Percentiles rank a stretch among this genome's conserved stretches.
Evolutionary conservation across 257 asterid genomes (phyloP).

Genomic region (Cynanchum wilfordii): DNA sequence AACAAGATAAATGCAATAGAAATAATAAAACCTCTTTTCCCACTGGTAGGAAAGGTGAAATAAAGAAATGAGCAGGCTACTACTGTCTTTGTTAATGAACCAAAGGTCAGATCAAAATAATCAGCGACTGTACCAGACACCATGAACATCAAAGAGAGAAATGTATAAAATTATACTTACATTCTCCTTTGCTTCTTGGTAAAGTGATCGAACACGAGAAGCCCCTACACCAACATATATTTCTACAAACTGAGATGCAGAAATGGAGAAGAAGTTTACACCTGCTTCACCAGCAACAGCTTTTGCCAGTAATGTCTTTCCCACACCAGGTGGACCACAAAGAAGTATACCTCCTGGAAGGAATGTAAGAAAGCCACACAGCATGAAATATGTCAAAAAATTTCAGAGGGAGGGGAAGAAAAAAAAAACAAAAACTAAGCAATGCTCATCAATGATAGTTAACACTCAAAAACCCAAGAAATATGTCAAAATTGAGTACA

Average conservation of each 20-base stretch:
- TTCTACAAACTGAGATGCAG: slow-evolving; percentile 98
- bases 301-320: slow-evolving; percentile 94
- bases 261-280: slow-evolving; percentile 95
- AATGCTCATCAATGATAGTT: not conserved
- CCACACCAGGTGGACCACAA: slow-evolving; percentile 99
- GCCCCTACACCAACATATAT: slow-evolving; percentile 99
- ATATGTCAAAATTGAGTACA: slow-evolving; percentile 1
- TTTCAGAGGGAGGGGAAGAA: slow-evolving; percentile 1
- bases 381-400: slow-evolving; percentile 1
- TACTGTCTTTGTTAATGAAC: not conserved
- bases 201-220: slow-evolving; percentile 94
- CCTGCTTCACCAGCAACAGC: slow-evolving; percentile 99
- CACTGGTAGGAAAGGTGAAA: not conserved
- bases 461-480: too few relatives aligned
- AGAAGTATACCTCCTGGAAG: slow-evolving; percentile 91
- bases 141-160: slow-evolving; percentile 3
- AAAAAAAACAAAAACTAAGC: too few relatives aligned
- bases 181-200: slow-evolving; percentile 94
- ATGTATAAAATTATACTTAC: slow-evolving; percentile 37
- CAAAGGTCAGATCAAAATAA: not conserved
- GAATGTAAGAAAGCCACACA: slow-evolving; percentile 16
- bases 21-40: not conserved
- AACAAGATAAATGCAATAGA: slow-evolving; percentile 1
- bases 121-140: not conserved
- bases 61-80: not conserved